A percentile compares a stretch with the other conserved stretches of the same genome.
Evolutionary conservation across 768 basidiomycete genomes (phyloP).

Genomic region (Xerocomellus amylosporus): DNA sequence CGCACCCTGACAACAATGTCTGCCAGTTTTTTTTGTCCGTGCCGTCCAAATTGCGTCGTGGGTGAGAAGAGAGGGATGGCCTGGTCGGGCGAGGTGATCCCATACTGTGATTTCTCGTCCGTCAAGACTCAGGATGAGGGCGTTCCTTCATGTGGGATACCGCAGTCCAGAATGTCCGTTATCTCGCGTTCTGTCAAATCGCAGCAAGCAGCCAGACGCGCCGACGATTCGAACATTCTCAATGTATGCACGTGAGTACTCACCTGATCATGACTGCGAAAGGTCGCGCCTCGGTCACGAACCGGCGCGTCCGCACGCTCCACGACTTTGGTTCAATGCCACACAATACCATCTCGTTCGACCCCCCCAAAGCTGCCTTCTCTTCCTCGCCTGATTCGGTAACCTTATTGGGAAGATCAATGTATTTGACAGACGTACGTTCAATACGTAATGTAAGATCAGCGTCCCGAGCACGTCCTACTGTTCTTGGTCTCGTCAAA

Average conservation of each 20-base stretch:
- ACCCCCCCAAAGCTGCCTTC: slow-evolving; percentile 84
- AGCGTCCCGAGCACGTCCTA: slow-evolving; percentile 91
- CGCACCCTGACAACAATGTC: slow-evolving; percentile 85
- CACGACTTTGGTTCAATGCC: slow-evolving; percentile 91
- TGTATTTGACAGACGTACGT: slow-evolving; percentile 82
- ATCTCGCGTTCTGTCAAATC: slow-evolving; percentile 64
- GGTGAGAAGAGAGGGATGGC: slow-evolving; percentile 90
- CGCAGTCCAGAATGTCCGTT: slow-evolving; percentile 53
- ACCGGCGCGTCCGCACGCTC: slow-evolving; percentile 80
- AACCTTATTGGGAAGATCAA: slow-evolving; percentile 95
- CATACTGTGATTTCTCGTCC: slow-evolving; percentile 38
- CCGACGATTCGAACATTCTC: slow-evolving; percentile 41
- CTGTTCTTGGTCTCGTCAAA: slow-evolving; percentile 81
- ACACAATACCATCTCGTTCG: slow-evolving; percentile 91
- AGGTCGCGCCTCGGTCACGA: too few species aligned
- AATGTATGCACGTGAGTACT: too few species aligned
- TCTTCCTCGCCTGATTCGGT: slow-evolving; percentile 92
- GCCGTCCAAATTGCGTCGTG: slow-evolving; percentile 66
- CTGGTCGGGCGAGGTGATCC: slow-evolving; percentile 46
- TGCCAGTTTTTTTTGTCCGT: slow-evolving; percentile 67
- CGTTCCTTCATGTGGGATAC: slow-evolving; percentile 12
- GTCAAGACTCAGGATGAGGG: slow-evolving; percentile 15
- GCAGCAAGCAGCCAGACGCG: slow-evolving; percentile 70
- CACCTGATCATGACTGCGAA: too few species aligned
- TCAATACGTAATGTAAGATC: slow-evolving; percentile 73